Evolutionary conservation across 1,284 basidiomycete species (phyloP).

Genomic region (Hymenochaete sp.): DNA sequence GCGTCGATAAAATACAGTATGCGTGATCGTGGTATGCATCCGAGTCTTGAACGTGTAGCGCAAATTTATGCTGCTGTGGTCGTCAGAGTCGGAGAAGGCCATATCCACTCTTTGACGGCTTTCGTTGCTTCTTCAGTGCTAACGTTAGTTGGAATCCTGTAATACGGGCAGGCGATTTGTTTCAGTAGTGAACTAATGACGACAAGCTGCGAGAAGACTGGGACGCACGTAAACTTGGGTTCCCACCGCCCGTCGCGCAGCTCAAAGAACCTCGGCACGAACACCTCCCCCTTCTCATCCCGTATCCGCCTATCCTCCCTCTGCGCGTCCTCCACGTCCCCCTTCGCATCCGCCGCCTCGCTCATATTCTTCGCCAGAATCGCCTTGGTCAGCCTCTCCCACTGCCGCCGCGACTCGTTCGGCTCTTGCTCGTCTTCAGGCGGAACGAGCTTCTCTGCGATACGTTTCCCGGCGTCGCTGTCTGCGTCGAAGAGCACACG

Average conservation of each 20-base stretch:
- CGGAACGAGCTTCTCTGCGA: constrained; percentile 75
- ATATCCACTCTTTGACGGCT: constrained; percentile 56
- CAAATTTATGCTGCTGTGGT: too few species aligned
- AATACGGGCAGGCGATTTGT: background rate
- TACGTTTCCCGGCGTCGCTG: constrained; percentile 54
- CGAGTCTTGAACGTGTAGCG: background rate
- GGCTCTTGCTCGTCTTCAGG: constrained; percentile 85
- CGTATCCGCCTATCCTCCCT: constrained; percentile 70
- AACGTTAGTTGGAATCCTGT: constrained; percentile 65
- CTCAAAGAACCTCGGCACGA: constrained; percentile 77
- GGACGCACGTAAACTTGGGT: constrained; percentile 62
- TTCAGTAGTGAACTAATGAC: background rate
- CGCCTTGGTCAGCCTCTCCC: constrained; percentile 80
- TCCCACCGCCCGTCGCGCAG: constrained; percentile 70
- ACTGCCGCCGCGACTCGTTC: constrained; percentile 86
- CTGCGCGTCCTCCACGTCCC: constrained; percentile 87
- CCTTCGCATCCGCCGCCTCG: constrained; percentile 86
- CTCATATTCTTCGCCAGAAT: constrained; percentile 90
- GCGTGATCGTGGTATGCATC: too few species aligned
- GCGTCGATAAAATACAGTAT: too few species aligned
- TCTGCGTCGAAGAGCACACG: constrained; percentile 80
- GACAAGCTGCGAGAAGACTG: constrained; percentile 16
- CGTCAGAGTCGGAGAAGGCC: constrained; percentile 24
- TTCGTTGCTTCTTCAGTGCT: constrained; percentile 53
- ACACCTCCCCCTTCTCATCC: constrained; percentile 66